A percentile compares a stretch with the other conserved stretches of the same genome.
Evolutionary conservation across 345 rosid genomes (phyloP).

Genomic region (Gossypium longicalyx): DNA sequence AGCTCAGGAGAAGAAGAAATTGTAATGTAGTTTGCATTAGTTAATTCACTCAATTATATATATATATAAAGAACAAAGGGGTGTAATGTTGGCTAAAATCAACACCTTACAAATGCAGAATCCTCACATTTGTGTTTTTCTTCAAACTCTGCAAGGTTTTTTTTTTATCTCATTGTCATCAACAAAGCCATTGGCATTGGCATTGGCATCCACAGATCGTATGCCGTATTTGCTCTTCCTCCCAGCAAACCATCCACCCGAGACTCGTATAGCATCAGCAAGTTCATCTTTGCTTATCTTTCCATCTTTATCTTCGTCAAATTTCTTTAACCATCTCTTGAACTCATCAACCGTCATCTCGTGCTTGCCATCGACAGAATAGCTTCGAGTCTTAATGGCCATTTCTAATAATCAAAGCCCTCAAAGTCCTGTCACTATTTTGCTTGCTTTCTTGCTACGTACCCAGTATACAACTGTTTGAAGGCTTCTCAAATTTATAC

Average conservation of each 20-base stretch:
- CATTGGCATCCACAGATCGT: constrained; percentile 1
- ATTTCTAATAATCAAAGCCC: background rate
- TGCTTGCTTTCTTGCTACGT: background rate
- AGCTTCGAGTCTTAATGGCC: constrained; percentile 7
- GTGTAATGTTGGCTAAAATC: background rate
- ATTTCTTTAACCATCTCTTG: background rate
- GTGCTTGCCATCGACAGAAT: constrained; percentile 6
- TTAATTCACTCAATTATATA: background rate
- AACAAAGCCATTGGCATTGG: background rate
- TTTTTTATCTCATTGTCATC: constrained; percentile 17
- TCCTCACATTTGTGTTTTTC: constrained; percentile 19
- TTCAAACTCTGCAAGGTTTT: constrained; percentile 16
- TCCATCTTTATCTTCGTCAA: constrained; percentile 10
- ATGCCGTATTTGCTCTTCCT: constrained; percentile 7
- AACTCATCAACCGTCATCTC: constrained; percentile 10
- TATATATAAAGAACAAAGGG: background rate
- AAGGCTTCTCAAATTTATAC: background rate
- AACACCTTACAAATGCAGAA: background rate
- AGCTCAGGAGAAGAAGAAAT: background rate
- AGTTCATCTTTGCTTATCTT: constrained; percentile 9
- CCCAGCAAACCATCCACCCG: constrained; percentile 12
- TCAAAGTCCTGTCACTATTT: background rate
- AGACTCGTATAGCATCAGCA: background rate
- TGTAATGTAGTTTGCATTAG: too few species aligned
- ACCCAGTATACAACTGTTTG: background rate